Evolutionary conservation across 2,329 filamentous ascomycete genomes (phyloP), one percentile per base, ranked within the genome.

Genomic region (Aspergillus sp.): DNA sequence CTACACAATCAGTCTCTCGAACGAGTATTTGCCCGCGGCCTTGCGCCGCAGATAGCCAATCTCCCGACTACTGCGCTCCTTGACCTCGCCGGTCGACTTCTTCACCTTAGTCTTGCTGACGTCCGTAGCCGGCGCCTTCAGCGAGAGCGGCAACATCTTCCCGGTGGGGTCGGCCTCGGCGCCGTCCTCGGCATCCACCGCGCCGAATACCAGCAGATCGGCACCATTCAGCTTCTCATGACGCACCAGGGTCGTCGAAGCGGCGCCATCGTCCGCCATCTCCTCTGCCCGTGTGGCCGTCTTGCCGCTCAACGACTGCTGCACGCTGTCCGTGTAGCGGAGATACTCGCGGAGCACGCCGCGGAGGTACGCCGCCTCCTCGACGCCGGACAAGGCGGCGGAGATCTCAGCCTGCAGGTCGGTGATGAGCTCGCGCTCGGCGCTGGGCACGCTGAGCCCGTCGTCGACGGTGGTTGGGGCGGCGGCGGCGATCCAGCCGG

Each of bases 21-120:
- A 81, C 44, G 88, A 90, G 75, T 97, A 96, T 60, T 87, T 84
- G 51, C 88, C 88, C 56, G 92, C 87, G 68, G 86, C 87, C 74
- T 89, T 88, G 67, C 88, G 90, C 66, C 88, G 84, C 69, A 95
- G 74, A 71, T 88, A 84, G 16, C 88, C 89, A 53, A 87, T 85
- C 74, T 96, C 88, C 70, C 91, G 80, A 61, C 76, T 78, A 62
- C 80, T 91, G 61, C 89, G 83, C 68, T 82, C 76, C 57, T 86
- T 79, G 38, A 90, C 76, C 75, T 91, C 88, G 16, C 90, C 89
- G 78, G 60, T 86, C 77, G 60, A 88, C 75, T 81, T 89, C 50
- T 73, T 69, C 31, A 80, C 67, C 60, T 79, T 81, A 17, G 71
- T 72, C 53, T 74, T 74, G 14, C 72, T 71, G 11, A 77, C 66